Evolutionary conservation across 768 basidiomycete species (phyloP).

Genomic region (Erythrobasidium yunnanense): DNA sequence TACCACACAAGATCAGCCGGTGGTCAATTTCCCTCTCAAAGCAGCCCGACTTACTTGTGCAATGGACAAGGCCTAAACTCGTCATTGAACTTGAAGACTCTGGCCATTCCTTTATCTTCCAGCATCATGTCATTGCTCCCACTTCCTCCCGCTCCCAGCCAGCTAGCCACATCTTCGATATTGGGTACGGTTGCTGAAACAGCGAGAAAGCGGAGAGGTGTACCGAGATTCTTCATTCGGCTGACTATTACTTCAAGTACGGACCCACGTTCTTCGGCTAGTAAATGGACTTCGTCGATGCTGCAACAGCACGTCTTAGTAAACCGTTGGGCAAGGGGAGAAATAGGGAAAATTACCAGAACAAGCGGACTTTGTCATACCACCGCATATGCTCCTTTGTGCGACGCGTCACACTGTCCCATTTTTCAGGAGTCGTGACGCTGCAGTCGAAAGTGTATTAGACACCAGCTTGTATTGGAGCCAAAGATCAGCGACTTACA

Average conservation of each 20-base stretch:
- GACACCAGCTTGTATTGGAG: slow-evolving; percentile 11
- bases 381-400: slow-evolving; percentile 48
- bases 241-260: slow-evolving; percentile 89
- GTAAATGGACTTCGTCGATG: slow-evolving; percentile 66
- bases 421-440: slow-evolving; percentile 70
- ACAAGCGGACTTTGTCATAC: background rate
- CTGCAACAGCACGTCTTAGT: slow-evolving; percentile 55
- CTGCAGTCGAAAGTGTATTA: slow-evolving; percentile 13
- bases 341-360: slow-evolving; percentile 36
- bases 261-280: slow-evolving; percentile 76
- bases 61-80: slow-evolving; percentile 67
- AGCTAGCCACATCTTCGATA: slow-evolving; percentile 72
- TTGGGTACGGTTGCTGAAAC: slow-evolving; percentile 93
- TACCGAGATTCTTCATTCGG: slow-evolving; percentile 71
- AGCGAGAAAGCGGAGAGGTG: slow-evolving; percentile 66
- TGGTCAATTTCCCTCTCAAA: too few species aligned
- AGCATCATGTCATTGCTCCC: background rate
- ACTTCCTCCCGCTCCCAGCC: slow-evolving; percentile 55
- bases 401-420: slow-evolving; percentile 82
- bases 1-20: too few species aligned
- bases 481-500: slow-evolving; percentile 43
- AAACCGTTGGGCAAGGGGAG: slow-evolving; percentile 45
- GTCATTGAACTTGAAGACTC: slow-evolving; percentile 80
- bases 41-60: slow-evolving; percentile 50
- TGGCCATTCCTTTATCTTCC: slow-evolving; percentile 41